phyloP scores from a whole-genome alignment of 371 early-diverging fungal genomes.

The Cokeromyces recurvatus region DNA sequence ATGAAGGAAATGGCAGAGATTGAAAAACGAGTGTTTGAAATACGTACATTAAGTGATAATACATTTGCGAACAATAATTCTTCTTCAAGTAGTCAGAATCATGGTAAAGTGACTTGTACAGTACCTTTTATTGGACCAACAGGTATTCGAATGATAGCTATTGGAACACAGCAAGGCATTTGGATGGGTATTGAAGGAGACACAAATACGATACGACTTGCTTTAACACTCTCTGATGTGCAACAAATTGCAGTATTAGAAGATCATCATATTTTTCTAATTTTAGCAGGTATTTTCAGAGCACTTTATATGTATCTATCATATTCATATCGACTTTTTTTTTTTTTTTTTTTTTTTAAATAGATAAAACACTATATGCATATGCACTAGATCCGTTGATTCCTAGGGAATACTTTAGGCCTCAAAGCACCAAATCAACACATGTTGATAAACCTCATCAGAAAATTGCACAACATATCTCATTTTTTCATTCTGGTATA shows the following conservation, averaged over 20 bases:
- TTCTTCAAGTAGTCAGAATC: constrained; percentile 9
- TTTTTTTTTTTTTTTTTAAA: too few relatives aligned
- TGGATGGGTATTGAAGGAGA: constrained; percentile 49
- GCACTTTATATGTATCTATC: too few relatives aligned
- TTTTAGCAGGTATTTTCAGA: constrained; percentile 53
- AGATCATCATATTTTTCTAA: constrained; percentile 32
- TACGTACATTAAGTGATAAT: constrained; percentile 40
- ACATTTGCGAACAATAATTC: constrained; percentile 24
- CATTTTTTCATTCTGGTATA: constrained; percentile 72
- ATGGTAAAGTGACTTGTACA: constrained; percentile 66
- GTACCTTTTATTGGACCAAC: constrained; percentile 52
- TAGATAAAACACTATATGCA: too few relatives aligned
- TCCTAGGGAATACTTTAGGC: too few relatives aligned
- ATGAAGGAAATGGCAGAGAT: constrained; percentile 34
- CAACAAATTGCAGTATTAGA: constrained; percentile 37
- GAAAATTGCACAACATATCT: constrained; percentile 60
- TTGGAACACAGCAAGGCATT: constrained; percentile 83
- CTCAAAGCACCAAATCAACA: too few relatives aligned
- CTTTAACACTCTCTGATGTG: constrained; percentile 28
- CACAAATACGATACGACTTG: constrained; percentile 27
- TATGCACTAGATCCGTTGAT: constrained; percentile 50
- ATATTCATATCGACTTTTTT: too few relatives aligned
- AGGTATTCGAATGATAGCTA: constrained; percentile 60
- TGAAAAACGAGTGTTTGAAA: constrained; percentile 60
- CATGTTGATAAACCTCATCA: constrained; percentile 25